Evolutionary conservation across 192 early-diverging fungal species (phyloP).

Genomic region (Coemansia sp.): DNA sequence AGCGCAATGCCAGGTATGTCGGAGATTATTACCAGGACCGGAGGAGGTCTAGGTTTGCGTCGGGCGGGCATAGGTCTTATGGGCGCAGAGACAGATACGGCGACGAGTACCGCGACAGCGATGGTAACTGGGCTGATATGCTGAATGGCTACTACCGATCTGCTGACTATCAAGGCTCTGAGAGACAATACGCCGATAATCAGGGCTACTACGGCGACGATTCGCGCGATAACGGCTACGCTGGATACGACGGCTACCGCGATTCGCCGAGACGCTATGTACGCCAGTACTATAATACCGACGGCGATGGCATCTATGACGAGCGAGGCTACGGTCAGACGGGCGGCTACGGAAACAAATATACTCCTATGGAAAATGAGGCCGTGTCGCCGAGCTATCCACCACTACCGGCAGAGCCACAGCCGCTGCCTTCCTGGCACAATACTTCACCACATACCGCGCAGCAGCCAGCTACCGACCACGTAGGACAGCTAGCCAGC

Average conservation of each 20-base stretch:
- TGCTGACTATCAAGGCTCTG: neutral
- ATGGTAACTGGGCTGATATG: constrained; percentile 20
- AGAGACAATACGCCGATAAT: neutral
- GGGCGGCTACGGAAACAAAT: neutral
- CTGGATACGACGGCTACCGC: neutral
- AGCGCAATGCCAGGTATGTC: neutral
- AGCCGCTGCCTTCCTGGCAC: neutral
- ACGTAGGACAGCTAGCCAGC: neutral
- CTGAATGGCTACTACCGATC: constrained; percentile 27
- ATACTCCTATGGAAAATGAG: neutral
- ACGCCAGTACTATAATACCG: neutral
- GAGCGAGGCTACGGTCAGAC: neutral
- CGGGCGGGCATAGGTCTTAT: neutral
- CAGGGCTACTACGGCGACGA: neutral
- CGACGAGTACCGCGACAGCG: neutral
- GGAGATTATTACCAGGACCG: neutral
- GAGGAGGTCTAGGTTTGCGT: neutral
- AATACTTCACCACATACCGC: neutral
- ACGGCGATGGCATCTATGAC: neutral
- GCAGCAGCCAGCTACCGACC: neutral
- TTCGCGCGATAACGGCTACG: neutral
- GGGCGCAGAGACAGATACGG: neutral
- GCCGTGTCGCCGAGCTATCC: neutral
- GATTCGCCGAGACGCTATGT: neutral
- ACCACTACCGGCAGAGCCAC: neutral